phyloP scores from a whole-genome alignment of 257 asterid genomes.

The Craterostigma plantagineum region DNA sequence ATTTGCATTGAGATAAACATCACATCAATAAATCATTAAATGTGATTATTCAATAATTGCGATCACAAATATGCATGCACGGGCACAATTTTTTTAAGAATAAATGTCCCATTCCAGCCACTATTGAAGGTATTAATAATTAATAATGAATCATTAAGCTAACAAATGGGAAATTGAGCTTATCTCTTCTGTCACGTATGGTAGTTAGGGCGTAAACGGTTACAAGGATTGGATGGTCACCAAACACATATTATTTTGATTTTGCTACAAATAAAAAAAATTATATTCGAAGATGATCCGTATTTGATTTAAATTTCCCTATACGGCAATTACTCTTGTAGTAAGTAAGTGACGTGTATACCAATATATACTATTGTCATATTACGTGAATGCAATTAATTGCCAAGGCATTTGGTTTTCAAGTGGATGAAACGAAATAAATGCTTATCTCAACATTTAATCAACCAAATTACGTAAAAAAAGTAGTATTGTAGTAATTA shows the following conservation, averaged over 20 bases:
- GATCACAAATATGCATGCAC: neutral
- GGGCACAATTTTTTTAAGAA: no score
- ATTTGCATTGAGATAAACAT: no score
- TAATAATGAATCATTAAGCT: neutral
- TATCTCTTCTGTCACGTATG: constrained; percentile 27
- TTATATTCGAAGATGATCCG: constrained; percentile 7
- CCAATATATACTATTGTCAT: constrained; percentile 6
- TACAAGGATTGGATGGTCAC: constrained; percentile 26
- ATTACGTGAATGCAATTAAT: constrained; percentile 15
- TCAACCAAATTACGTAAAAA: no score
- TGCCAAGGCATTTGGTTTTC: constrained; percentile 5
- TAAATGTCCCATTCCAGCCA: no score
- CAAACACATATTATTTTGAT: constrained; percentile 21
- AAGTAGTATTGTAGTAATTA: no score
- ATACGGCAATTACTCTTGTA: neutral
- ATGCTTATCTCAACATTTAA: no score
- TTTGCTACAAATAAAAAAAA: neutral
- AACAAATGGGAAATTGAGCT: constrained; percentile 13
- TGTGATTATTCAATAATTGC: no score
- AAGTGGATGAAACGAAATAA: no score
- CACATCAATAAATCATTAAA: no score
- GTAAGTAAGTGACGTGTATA: neutral
- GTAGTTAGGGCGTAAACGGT: constrained; percentile 33
- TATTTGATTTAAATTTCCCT: neutral
- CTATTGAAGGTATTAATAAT: no score